Percentiles rank a stretch among this genome's conserved stretches.
phyloP scores from a whole-genome alignment of 2,329 filamentous ascomycete genomes.

The Madurella fahalii region DNA sequence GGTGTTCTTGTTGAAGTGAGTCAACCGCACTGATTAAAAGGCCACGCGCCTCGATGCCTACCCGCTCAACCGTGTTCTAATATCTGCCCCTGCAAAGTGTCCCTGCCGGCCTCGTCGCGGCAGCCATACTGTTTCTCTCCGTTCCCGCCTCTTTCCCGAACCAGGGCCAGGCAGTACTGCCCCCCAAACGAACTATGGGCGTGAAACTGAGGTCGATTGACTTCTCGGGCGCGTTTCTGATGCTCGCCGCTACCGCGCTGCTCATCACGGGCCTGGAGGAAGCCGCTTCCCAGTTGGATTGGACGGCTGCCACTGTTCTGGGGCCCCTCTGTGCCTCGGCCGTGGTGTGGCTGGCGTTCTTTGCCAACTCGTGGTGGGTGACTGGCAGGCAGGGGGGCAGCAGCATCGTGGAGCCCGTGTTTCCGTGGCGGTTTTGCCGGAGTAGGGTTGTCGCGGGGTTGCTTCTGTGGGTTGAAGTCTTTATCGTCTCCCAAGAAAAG shows the following conservation, averaged over 20 bases:
- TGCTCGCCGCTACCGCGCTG: neutral
- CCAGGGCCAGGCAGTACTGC: neutral
- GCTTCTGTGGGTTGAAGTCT: neutral
- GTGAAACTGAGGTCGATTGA: neutral
- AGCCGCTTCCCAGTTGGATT: neutral
- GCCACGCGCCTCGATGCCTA: neutral
- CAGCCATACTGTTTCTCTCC: neutral
- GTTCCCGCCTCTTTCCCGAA: neutral
- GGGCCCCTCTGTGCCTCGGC: neutral
- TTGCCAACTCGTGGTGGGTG: neutral
- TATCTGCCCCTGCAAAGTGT: neutral
- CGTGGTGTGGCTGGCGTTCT: neutral
- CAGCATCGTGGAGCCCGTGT: neutral
- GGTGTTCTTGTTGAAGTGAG: conserved; percentile 46
- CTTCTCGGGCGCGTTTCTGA: neutral
- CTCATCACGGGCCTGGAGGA: neutral
- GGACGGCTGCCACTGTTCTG: neutral
- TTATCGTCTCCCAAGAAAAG: too few species aligned
- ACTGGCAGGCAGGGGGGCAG: neutral
- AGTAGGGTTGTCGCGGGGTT: neutral
- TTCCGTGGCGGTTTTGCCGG: neutral
- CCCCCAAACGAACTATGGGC: neutral
- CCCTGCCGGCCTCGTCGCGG: neutral
- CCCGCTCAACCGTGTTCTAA: neutral
- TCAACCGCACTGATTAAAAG: too few species aligned